Base-by-base conservation (phyloP, 225 moss, liverwort and hornwort species). In the Thuidium tamariscinum region DNA sequence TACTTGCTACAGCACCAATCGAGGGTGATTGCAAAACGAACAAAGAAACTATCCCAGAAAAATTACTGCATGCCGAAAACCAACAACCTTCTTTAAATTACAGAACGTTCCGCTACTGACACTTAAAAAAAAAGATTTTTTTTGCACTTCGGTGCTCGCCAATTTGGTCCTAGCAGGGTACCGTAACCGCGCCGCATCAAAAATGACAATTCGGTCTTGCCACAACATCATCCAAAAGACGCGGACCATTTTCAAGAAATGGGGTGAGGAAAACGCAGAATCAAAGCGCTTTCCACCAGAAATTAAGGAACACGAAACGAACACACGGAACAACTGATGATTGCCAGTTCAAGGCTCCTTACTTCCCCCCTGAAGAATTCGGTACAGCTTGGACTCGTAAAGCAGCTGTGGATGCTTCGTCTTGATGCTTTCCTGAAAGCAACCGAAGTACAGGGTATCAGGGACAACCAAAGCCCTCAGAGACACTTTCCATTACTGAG, bases 321-420 rank as follows among this genome's bases (percentile, higher is more conserved):
- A 88, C 16, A 37, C 16, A 44, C 20, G 66, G 18, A 88, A 63
- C 41, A 42, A 34, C 42, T 68, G 37, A 55, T 27, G 26, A 74
- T 29, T 27, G 42, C 15, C 16, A 44, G 19, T 51, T 81, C 81
- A 44, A 65, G 60, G 13, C 49, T 79, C 20, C 96, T 91, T 93
- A 98, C 97, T 94, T 96, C 94, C 95, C n/a, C 96, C 97, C 87
- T 97, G 96, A 82, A 95, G 95, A 66, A 98, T 97, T 20, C 49
- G 74, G 49, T 98, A 98, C 25, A 96, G 81, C 91, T 94, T 95
- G 12, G 96, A 95, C 86, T 98, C 97, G 84, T 94, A 94, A 42
- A 96, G 91, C 86, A 96, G 90, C 88, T 95, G 95, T 7, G 96
- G 97, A 78, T 95, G 95, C 93, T 95, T 95, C 6, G 94, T 91